A percentile compares a stretch with the other conserved stretches of the same genome.
Conservation (phyloP, 2,329 filamentous ascomycete genomes). For the Venturia effusa region DNA sequence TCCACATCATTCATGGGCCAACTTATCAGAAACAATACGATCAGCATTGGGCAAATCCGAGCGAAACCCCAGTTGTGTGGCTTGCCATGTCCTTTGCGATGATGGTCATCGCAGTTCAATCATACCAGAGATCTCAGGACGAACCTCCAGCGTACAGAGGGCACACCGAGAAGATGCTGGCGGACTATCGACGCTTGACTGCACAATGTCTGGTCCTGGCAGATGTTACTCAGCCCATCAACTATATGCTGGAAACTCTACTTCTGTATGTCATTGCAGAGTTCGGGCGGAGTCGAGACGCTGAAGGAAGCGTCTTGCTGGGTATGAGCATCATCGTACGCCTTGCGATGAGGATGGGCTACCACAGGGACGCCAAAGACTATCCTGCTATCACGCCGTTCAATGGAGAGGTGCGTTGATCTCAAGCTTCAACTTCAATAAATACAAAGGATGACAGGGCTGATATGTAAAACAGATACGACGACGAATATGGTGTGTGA, state of each 20-base stretch:
- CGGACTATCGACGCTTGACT: slow-evolving; percentile 55
- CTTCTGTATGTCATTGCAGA: slow-evolving; percentile 67
- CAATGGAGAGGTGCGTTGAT: slow-evolving; percentile 48
- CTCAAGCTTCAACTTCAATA: too few relatives aligned
- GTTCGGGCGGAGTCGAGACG: slow-evolving; percentile 61
- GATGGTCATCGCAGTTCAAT: slow-evolving; percentile 66
- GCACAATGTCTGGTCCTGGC: slow-evolving; percentile 68
- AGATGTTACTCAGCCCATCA: slow-evolving; percentile 65
- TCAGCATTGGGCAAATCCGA: slow-evolving; percentile 60
- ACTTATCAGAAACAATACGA: slow-evolving; percentile 71
- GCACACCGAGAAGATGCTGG: slow-evolving; percentile 40
- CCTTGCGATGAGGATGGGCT: slow-evolving; percentile 31
- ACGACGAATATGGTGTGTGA: slow-evolving; percentile 53
- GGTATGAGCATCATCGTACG: slow-evolving; percentile 48
- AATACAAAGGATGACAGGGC: slow-evolving; percentile 62
- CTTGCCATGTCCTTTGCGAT: slow-evolving; percentile 66
- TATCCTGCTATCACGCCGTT: slow-evolving; percentile 26
- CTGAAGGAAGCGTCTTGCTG: slow-evolving; percentile 56
- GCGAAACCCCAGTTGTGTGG: slow-evolving; percentile 66
- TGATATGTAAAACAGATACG: slow-evolving; percentile 65
- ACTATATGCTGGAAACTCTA: slow-evolving; percentile 69
- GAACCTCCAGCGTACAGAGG: slow-evolving; percentile 70
- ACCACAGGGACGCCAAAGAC: slow-evolving; percentile 29
- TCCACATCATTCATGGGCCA: slow-evolving; percentile 51
- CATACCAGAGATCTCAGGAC: slow-evolving; percentile 68